A percentile compares a stretch with the other conserved stretches of the same genome.
These are phyloP conservation scores for Acacia melanoxylon DNA, from an alignment of 306 rosid species.

Conservation along the genomic window DNA sequence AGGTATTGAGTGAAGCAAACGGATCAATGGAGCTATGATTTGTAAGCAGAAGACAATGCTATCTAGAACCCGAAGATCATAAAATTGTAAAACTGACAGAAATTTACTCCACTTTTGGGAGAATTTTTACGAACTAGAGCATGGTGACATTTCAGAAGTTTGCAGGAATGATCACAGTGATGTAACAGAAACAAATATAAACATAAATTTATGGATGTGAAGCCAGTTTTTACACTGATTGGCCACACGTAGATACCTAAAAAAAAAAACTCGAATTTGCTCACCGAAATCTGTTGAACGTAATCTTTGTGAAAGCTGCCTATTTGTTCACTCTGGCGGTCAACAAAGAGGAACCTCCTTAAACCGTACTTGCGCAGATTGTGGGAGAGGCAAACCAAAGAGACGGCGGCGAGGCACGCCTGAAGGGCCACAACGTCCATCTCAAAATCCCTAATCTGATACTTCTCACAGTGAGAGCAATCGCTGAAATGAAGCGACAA, in stretches of 20 bases:
- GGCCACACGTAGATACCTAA: background rate
- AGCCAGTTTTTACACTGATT: background rate
- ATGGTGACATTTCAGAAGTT: background rate
- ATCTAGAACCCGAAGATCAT: slow-evolving; percentile 3
- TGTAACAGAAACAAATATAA: background rate
- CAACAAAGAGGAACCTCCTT: slow-evolving; percentile 52
- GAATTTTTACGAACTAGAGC: background rate
- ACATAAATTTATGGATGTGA: background rate
- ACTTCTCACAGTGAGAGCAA: slow-evolving; percentile 35
- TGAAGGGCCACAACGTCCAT: slow-evolving; percentile 51
- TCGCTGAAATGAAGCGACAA: slow-evolving; percentile 28
- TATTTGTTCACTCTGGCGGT: slow-evolving; percentile 39
- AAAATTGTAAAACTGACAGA: background rate
- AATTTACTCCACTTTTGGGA: background rate
- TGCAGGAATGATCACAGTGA: background rate
- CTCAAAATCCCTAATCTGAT: slow-evolving; percentile 49
- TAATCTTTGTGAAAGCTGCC: slow-evolving; percentile 36
- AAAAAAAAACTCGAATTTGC: background rate
- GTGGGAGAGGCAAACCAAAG: slow-evolving; percentile 51
- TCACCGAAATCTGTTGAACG: slow-evolving; percentile 44
- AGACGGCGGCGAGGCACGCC: slow-evolving; percentile 55
- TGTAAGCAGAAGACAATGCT: background rate
- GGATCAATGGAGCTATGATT: background rate
- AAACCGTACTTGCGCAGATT: slow-evolving; percentile 52
- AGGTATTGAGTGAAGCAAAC: background rate